A percentile compares a stretch with the other conserved stretches of the same genome.
These are phyloP conservation scores for Citrullus amarus DNA, from an alignment of 306 rosid genomes.

Conservation along the genomic window DNA sequence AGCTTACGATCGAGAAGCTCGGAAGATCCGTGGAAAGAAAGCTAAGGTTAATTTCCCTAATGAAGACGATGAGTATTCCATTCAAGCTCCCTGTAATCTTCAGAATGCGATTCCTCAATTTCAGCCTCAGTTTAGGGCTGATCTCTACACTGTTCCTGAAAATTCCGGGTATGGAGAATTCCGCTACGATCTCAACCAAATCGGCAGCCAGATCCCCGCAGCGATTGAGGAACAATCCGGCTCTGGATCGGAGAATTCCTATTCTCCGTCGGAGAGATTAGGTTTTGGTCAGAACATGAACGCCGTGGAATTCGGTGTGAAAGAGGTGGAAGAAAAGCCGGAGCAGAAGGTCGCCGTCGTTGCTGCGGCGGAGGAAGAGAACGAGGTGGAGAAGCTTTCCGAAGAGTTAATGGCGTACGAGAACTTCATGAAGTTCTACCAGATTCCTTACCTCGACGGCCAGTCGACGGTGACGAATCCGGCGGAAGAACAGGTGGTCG, in stretches of 20 bases:
- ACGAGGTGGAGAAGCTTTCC: slow-evolving; percentile 50
- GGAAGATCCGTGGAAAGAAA: slow-evolving; percentile 77
- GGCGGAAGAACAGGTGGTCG: slow-evolving; percentile 45
- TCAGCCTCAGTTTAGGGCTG: slow-evolving; percentile 3
- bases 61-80: slow-evolving; percentile 30
- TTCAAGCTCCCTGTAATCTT: slow-evolving; percentile 10
- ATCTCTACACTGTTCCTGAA: slow-evolving; percentile 1
- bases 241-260: slow-evolving; percentile 26
- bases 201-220: background rate
- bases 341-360: slow-evolving; percentile 4
- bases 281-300: slow-evolving; percentile 1
- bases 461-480: slow-evolving; percentile 32
- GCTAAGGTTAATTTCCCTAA: slow-evolving; percentile 90
- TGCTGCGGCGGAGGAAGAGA: slow-evolving; percentile 21
- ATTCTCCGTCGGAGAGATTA: slow-evolving; percentile 15
- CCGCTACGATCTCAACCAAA: slow-evolving; percentile 46
- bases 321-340: slow-evolving; percentile 1
- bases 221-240: slow-evolving; percentile 26
- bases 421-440: slow-evolving; percentile 68
- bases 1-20: slow-evolving; percentile 83
- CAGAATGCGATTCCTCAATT: slow-evolving; percentile 8
- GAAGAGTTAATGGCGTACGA: slow-evolving; percentile 84
- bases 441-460: slow-evolving; percentile 74
- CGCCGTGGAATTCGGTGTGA: slow-evolving; percentile 11
- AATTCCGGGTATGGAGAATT: slow-evolving; percentile 35